Evolutionary conservation across 1,284 basidiomycete species (phyloP).

Genomic region (Anthracocystis setariae): DNA sequence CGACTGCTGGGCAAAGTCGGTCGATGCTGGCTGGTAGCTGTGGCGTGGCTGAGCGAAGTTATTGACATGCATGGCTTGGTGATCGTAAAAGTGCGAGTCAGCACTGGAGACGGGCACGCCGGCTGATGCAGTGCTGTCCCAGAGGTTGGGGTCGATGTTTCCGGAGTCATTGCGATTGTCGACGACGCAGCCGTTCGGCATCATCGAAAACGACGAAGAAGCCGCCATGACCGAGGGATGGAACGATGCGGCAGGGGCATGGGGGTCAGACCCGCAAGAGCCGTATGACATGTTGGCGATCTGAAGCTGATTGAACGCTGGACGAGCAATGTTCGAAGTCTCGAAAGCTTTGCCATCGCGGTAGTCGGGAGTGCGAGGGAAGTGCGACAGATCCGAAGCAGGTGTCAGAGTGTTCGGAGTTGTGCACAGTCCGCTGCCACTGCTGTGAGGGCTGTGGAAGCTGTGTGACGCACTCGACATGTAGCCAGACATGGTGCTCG

Average conservation of each 20-base stretch:
- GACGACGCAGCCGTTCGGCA: slow-evolving; percentile 13
- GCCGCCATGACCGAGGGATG: slow-evolving; percentile 8
- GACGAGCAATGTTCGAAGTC: slow-evolving; percentile 1
- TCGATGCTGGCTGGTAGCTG: slow-evolving; percentile 7
- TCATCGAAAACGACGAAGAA: slow-evolving; percentile 10
- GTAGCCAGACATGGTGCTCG: slow-evolving; percentile 27
- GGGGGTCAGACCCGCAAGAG: slow-evolving; percentile 9
- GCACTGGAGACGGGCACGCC: slow-evolving; percentile 10
- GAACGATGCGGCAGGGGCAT: slow-evolving; percentile 4
- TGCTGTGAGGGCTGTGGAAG: slow-evolving; percentile 26
- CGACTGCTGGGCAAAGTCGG: slow-evolving; percentile 14
- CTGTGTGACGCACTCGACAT: slow-evolving; percentile 20
- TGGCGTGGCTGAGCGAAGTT: slow-evolving; percentile 2
- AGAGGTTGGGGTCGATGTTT: slow-evolving; percentile 26
- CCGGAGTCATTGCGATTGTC: slow-evolving; percentile 5
- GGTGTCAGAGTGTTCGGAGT: slow-evolving; percentile 33
- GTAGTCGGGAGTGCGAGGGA: slow-evolving; percentile 38
- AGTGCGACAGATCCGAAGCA: slow-evolving; percentile 23
- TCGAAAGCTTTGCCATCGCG: slow-evolving; percentile 22
- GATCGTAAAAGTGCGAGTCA: slow-evolving; percentile 24
- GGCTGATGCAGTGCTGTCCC: slow-evolving; percentile 16
- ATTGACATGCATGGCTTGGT: slow-evolving; percentile 7
- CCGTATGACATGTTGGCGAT: slow-evolving; percentile 23
- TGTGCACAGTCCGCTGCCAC: slow-evolving; percentile 20
- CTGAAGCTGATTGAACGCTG: slow-evolving; percentile 27